Base-by-base conservation (phyloP, 768 basidiomycete species). In the Tremella fuciformis region DNA sequence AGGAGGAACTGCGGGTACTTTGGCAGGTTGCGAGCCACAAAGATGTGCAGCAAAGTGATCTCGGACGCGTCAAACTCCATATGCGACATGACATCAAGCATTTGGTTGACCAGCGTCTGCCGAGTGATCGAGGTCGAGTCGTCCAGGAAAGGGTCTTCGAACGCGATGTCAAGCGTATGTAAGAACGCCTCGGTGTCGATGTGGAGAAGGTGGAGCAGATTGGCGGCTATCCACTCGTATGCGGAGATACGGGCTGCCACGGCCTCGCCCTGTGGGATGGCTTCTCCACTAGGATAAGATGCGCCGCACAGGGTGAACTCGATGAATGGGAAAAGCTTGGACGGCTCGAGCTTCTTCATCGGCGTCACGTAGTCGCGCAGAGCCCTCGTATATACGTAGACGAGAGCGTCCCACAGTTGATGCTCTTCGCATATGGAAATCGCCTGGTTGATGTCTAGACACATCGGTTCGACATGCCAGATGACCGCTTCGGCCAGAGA, bases 161-260 rank as follows among this genome's bases (percentile, higher is more conserved):
- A 94, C 0, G 89, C 91, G 59, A 92, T 85, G 76, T 99, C 96
- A 60, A 99, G 81, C 1, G 88, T 85, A 73, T 99, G 91, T 9
- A 99, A 84, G 73, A 93, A 88, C 0, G 91, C 88, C 76, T 99
- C 96, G 9, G 94, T 83, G 71, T 98, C 92, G 71, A 93, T 94
- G 7, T 82, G 84, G 7, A 98, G 82, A 1, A 98, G 80, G 13
- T 89, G 80, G 7, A 88, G 85, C 24, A 87, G 83, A 16, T 85
- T 86, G 8, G 84, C 86, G 2, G 90, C 89, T 13, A 98, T 65
- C 74, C 96, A 96, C 0, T 78, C 74, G 74, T 94, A 97, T 2
- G 93, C 80, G 44, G 83, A 84, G 49, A 81, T 80, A 67, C 88
- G 87, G 1, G 93, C 93, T 38, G 79, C 78, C 8, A 81, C 68